phyloP scores from a whole-genome alignment of 2,329 filamentous ascomycete species.

The Nectriaceae sp. region DNA sequence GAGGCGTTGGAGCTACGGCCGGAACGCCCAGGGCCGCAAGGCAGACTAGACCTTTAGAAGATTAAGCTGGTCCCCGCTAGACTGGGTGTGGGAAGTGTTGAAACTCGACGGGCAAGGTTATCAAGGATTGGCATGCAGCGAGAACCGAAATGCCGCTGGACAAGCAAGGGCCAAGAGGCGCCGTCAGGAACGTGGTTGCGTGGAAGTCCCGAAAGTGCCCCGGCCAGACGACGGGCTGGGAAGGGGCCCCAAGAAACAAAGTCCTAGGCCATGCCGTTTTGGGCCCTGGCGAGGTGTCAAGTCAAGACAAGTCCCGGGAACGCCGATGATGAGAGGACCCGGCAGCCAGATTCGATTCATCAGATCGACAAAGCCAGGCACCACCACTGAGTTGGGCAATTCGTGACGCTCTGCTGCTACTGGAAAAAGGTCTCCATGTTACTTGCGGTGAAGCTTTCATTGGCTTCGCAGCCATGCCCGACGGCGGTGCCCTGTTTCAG shows the following conservation, averaged over 20 bases:
- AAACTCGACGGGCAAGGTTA: neutral
- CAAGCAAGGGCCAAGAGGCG: constrained; percentile 2
- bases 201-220: neutral
- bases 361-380: constrained; percentile 14
- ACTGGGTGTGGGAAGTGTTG: constrained; percentile 2
- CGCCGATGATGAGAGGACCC: constrained; percentile 1
- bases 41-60: neutral
- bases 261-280: constrained; percentile 4
- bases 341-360: constrained; percentile 14
- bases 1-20: neutral
- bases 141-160: constrained; percentile 1
- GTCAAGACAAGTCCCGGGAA: neutral
- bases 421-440: too few species aligned
- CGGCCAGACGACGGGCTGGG: neutral
- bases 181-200: constrained; percentile 1
- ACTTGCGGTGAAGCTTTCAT: constrained; percentile 5
- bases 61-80: neutral
- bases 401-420: constrained; percentile 12
- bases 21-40: neutral
- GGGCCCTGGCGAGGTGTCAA: constrained; percentile 3
- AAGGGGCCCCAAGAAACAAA: constrained; percentile 1
- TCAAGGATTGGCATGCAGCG: neutral
- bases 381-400: constrained; percentile 12
- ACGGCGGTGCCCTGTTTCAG: neutral
- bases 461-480: neutral